These are phyloP conservation scores for Heliamphora pulchella DNA, from an alignment of 179 eudicot genomes.

Conservation along the genomic window DNA sequence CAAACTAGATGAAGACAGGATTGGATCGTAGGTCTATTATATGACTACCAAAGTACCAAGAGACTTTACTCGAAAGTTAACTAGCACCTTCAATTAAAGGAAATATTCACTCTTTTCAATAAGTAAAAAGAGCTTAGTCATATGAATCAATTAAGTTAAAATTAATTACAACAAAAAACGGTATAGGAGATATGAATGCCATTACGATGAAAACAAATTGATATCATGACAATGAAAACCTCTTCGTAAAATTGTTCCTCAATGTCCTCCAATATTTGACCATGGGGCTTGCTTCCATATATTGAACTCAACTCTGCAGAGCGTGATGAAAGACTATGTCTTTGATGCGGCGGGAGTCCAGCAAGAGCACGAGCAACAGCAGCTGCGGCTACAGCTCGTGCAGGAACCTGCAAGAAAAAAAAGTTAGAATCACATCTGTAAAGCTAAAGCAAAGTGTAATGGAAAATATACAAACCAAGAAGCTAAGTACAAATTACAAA, in stretches of 20 bases:
- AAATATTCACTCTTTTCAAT: slow-evolving; percentile 1
- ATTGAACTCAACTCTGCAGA: slow-evolving; percentile 84
- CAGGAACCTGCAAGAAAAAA: slow-evolving; percentile 66
- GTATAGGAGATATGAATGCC: slow-evolving; percentile 8
- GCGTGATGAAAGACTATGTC: slow-evolving; percentile 64
- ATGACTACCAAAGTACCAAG: background rate
- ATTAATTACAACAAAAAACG: background rate
- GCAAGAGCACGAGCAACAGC: slow-evolving; percentile 98
- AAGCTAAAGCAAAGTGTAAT: background rate
- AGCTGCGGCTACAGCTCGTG: slow-evolving; percentile 96
- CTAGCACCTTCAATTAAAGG: background rate
- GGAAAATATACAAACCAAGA: background rate
- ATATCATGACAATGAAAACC: slow-evolving; percentile 34
- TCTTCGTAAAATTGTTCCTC: slow-evolving; percentile 90
- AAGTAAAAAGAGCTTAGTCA: background rate
- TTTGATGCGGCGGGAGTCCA: slow-evolving; percentile 79
- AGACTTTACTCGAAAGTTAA: background rate
- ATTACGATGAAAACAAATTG: background rate
- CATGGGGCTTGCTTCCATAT: slow-evolving; percentile 60
- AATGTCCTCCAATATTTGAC: slow-evolving; percentile 60
- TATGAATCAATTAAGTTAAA: background rate
- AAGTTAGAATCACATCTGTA: background rate
- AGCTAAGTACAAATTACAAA: background rate
- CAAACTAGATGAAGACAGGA: background rate
- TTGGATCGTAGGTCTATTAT: background rate